phyloP scores from a whole-genome alignment of 2,329 filamentous ascomycete genomes.

The Stemphylium beticola region DNA sequence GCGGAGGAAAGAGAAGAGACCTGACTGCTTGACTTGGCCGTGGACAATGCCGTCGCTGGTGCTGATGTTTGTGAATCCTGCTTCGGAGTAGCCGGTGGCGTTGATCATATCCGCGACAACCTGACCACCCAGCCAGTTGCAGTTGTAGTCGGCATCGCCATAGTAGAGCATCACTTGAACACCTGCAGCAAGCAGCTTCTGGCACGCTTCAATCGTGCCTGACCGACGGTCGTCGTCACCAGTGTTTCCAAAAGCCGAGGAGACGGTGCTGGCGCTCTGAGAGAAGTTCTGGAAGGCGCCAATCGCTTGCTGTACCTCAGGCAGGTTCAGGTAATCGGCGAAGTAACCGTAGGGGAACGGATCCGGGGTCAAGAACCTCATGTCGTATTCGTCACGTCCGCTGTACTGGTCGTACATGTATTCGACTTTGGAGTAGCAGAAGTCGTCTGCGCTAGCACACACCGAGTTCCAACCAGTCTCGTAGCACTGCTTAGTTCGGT shows the following conservation, averaged over 20 bases:
- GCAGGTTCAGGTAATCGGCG: conserved; percentile 63
- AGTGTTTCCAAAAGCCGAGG: conserved; percentile 53
- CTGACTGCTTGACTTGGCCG: conserved; percentile 60
- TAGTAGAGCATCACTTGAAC: conserved; percentile 53
- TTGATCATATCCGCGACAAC: conserved; percentile 50
- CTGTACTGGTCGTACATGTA: conserved; percentile 58
- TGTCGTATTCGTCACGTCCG: conserved; percentile 65
- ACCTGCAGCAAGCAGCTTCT: conserved; percentile 48
- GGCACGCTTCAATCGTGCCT: conserved; percentile 51
- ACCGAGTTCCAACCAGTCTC: conserved; percentile 57
- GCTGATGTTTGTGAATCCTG: conserved; percentile 57
- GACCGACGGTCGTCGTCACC: conserved; percentile 58
- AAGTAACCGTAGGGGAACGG: conserved; percentile 65
- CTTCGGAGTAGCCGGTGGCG: conserved; percentile 50
- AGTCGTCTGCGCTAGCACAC: conserved; percentile 62
- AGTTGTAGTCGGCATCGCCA: conserved; percentile 58
- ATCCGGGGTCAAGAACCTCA: conserved; percentile 62
- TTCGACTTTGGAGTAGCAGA: conserved; percentile 63
- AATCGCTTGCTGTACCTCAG: conserved; percentile 62
- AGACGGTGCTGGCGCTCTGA: conserved; percentile 52
- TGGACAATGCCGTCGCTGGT: conserved; percentile 57
- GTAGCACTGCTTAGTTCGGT: conserved; percentile 63
- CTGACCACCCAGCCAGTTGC: conserved; percentile 56
- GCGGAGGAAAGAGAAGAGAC: conserved; percentile 58
- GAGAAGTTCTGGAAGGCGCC: conserved; percentile 67